Conservation (phyloP, 305 asterid species). For the Rubia occidens region DNA sequence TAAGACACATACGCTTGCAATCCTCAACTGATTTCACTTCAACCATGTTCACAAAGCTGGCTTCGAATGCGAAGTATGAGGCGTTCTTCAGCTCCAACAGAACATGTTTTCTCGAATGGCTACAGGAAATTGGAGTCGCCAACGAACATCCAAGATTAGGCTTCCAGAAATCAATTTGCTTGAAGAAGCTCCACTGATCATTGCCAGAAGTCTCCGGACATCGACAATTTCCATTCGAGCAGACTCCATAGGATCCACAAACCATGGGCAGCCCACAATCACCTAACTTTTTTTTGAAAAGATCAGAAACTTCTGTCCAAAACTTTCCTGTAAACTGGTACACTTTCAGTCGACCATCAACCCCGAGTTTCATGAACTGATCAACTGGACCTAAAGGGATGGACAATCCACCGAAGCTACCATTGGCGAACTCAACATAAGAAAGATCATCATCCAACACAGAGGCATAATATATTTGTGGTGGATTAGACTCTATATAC, state of each 20-base stretch:
- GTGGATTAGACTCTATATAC: slow-evolving; percentile 8
- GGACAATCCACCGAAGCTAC: background rate
- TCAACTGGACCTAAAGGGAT: background rate
- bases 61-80: slow-evolving; percentile 4
- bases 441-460: background rate
- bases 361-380: background rate
- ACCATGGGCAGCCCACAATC: slow-evolving; percentile 13
- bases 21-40: slow-evolving; percentile 11
- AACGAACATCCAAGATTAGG: slow-evolving; percentile 15
- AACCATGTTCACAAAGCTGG: slow-evolving; percentile 2
- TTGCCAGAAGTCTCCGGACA: slow-evolving; percentile 11
- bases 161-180: slow-evolving; percentile 5
- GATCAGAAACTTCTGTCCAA: slow-evolving; percentile 10
- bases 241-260: slow-evolving; percentile 20
- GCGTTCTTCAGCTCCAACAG: slow-evolving; percentile 12
- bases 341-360: slow-evolving; percentile 4
- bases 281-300: background rate
- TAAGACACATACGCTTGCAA: background rate
- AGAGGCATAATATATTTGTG: slow-evolving; percentile 4
- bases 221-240: slow-evolving; percentile 16
- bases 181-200: slow-evolving; percentile 13
- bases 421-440: background rate
- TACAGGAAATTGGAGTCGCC: slow-evolving; percentile 15
- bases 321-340: background rate
- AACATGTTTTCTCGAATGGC: slow-evolving; percentile 6